Percentiles rank a stretch among this genome's conserved stretches.
phyloP scores from a whole-genome alignment of 805 yeast species.

The Clavispora phyllophila region DNA sequence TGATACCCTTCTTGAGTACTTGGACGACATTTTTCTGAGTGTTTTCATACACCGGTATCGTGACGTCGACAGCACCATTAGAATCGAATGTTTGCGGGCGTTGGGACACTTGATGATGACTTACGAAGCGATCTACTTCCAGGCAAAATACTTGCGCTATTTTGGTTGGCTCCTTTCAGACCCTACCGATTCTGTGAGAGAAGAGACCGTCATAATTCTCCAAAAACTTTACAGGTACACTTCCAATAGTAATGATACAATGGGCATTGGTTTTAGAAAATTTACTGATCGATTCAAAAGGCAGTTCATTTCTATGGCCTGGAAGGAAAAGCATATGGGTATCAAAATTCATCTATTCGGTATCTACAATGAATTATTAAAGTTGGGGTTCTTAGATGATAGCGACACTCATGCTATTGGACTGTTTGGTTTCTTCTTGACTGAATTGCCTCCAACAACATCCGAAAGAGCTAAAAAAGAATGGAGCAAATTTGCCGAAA shows the following conservation, averaged over 20 bases:
- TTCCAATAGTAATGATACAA: slow-evolving; percentile 11
- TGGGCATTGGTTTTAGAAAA: slow-evolving; percentile 65
- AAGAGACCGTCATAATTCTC: slow-evolving; percentile 57
- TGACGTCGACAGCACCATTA: slow-evolving; percentile 67
- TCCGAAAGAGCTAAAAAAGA: slow-evolving; percentile 35
- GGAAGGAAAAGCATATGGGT: slow-evolving; percentile 42
- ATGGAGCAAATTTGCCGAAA: slow-evolving; percentile 49
- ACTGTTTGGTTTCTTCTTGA: slow-evolving; percentile 16
- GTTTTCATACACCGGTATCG: slow-evolving; percentile 74
- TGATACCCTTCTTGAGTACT: slow-evolving; percentile 47
- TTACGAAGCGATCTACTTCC: slow-evolving; percentile 67
- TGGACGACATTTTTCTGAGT: slow-evolving; percentile 61
- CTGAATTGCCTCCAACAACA: slow-evolving; percentile 2
- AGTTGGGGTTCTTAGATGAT: slow-evolving; percentile 60
- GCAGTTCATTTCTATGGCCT: slow-evolving; percentile 57
- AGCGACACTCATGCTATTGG: slow-evolving; percentile 35
- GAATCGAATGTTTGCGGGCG: slow-evolving; percentile 61
- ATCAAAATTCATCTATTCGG: slow-evolving; percentile 49
- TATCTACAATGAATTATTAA: slow-evolving; percentile 51
- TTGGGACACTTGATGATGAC: slow-evolving; percentile 69
- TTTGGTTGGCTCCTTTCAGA: slow-evolving; percentile 87
- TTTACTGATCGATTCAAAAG: slow-evolving; percentile 70
- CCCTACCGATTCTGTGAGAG: slow-evolving; percentile 51
- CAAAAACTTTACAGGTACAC: slow-evolving; percentile 40
- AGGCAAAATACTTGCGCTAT: slow-evolving; percentile 65